Conservation (phyloP, 2,329 filamentous ascomycete genomes). For the Aulographum hederae region DNA sequence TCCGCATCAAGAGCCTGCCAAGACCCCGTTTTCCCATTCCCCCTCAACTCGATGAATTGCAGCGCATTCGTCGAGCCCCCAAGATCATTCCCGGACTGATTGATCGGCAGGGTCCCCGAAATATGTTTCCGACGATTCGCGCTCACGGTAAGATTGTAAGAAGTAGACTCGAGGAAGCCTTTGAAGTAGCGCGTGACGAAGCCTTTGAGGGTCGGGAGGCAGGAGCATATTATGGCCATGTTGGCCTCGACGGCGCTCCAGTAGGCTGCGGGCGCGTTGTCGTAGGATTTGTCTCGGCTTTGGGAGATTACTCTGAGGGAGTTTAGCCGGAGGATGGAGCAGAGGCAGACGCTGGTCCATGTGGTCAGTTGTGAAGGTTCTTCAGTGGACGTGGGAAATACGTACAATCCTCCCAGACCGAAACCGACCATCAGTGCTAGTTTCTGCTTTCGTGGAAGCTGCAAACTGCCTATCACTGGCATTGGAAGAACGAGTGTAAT, state of each 20-base stretch:
- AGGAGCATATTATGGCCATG: neutral
- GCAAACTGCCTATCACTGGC: neutral
- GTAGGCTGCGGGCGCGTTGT: neutral
- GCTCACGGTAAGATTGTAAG: no score
- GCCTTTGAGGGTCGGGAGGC: neutral
- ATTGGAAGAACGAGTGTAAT: neutral
- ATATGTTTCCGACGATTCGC: no score
- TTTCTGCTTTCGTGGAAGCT: neutral
- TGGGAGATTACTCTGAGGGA: neutral
- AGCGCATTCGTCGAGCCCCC: no score
- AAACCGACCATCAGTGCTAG: neutral
- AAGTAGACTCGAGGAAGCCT: no score
- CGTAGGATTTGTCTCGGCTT: neutral
- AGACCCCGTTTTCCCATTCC: no score
- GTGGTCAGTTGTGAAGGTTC: neutral
- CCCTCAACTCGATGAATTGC: no score
- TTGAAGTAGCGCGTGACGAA: neutral
- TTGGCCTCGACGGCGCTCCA: slow-evolving; percentile 1
- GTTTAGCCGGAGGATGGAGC: neutral
- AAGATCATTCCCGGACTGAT: no score
- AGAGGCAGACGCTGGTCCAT: neutral
- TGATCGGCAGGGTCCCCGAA: no score
- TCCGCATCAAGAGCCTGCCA: no score
- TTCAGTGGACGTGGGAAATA: neutral
- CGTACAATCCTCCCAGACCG: neutral